phyloP scores from a whole-genome alignment of 2,329 filamentous ascomycete species.

The Microsporum ferrugineum region DNA sequence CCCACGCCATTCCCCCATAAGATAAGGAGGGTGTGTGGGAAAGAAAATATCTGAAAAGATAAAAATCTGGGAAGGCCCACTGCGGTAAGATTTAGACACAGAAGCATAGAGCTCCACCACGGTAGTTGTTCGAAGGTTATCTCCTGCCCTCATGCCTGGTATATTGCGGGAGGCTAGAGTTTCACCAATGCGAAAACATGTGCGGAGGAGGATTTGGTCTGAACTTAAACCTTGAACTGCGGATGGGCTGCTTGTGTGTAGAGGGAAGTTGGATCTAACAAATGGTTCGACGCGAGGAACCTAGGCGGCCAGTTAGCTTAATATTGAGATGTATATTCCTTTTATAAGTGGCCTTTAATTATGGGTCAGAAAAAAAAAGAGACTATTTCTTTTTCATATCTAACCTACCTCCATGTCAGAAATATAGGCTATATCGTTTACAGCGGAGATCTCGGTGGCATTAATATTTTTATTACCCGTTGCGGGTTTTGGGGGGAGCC shows the following conservation, averaged over 20 bases:
- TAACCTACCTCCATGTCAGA: too few relatives aligned
- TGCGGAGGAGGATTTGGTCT: slow-evolving; percentile 10
- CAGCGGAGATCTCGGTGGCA: too few relatives aligned
- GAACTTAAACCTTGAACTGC: slow-evolving; percentile 12
- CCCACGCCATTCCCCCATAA: slow-evolving; percentile 10
- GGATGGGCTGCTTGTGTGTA: slow-evolving; percentile 4
- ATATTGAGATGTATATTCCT: too few relatives aligned
- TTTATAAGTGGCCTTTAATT: too few relatives aligned
- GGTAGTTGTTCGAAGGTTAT: neutral
- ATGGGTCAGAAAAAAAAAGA: too few relatives aligned
- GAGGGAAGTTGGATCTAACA: slow-evolving; percentile 7
- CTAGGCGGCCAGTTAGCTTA: neutral
- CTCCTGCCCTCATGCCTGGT: neutral
- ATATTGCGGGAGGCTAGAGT: neutral
- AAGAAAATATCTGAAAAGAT: slow-evolving; percentile 12
- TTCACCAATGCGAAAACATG: slow-evolving; percentile 13
- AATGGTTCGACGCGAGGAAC: neutral
- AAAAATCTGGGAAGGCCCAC: slow-evolving; percentile 9
- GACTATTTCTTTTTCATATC: too few relatives aligned
- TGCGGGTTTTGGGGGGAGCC: neutral
- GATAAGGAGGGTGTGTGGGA: slow-evolving; percentile 7
- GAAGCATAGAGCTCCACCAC: slow-evolving; percentile 14
- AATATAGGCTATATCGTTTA: too few relatives aligned
- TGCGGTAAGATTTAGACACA: slow-evolving; percentile 12
- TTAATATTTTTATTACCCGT: neutral